A percentile compares a stretch with the other conserved stretches of the same genome.
phyloP scores from a whole-genome alignment of 2,329 filamentous ascomycete species.

The Pseudopithomyces chartarum region DNA sequence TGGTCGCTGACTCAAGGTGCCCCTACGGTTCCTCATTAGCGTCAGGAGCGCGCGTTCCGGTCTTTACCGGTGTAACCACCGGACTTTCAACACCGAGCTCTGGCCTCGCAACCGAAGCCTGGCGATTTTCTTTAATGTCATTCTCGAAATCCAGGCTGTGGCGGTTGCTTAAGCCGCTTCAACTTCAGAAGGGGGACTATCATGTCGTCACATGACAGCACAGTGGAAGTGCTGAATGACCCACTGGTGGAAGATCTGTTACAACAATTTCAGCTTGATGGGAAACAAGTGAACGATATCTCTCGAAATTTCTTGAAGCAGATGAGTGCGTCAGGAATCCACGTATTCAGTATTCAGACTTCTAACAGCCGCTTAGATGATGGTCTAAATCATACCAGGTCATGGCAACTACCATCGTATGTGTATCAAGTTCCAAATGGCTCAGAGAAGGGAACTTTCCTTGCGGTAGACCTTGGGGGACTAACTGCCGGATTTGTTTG shows the following conservation, averaged over 20 bases:
- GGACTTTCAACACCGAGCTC: neutral
- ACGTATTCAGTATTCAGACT: neutral
- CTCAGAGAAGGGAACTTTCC: slow-evolving; percentile 75
- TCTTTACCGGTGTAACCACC: neutral
- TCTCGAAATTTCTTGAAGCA: neutral
- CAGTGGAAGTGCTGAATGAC: neutral
- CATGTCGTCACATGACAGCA: slow-evolving; percentile 2
- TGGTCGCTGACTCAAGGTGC: neutral
- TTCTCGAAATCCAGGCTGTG: neutral
- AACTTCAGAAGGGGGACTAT: neutral
- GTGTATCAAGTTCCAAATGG: slow-evolving; percentile 4
- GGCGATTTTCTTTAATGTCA: neutral
- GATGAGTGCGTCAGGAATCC: neutral
- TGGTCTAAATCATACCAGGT: slow-evolving; percentile 1
- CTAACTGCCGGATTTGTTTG: slow-evolving; percentile 97
- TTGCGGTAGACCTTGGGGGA: slow-evolving; percentile 97
- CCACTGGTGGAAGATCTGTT: neutral
- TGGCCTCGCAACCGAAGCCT: neutral
- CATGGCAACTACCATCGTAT: slow-evolving; percentile 2
- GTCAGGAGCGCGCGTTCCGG: neutral
- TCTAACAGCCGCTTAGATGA: neutral
- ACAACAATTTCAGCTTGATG: neutral
- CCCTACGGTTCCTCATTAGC: neutral
- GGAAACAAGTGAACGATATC: neutral
- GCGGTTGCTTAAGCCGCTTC: neutral